Percentiles rank a stretch among this genome's conserved stretches.
These are phyloP conservation scores for Mallotus repandus DNA, from an alignment of 441 rosid species.

Conservation along the genomic window DNA sequence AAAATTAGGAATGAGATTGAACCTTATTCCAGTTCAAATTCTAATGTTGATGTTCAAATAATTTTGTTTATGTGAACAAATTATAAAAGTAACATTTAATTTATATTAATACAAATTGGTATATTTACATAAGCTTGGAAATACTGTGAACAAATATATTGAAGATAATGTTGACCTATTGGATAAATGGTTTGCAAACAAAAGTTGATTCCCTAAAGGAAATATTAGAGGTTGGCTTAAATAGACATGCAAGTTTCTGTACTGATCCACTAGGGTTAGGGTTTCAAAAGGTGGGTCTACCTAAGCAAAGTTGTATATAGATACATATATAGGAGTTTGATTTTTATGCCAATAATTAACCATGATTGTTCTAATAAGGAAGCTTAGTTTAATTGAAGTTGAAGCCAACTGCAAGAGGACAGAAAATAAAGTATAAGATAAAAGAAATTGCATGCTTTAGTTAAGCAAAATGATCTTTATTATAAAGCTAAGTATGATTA, in stretches of 20 bases:
- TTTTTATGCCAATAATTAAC: not conserved
- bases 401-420: slow-evolving; percentile 1
- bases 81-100: not conserved
- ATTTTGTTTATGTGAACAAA: too few species aligned
- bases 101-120: not conserved
- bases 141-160: too few species aligned
- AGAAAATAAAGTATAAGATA: too few species aligned
- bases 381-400: not conserved
- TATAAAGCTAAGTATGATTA: not conserved
- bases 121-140: not conserved
- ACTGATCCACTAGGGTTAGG: not conserved
- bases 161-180: too few species aligned
- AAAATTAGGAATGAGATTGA: too few species aligned
- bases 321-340: not conserved
- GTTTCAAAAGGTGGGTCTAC: not conserved
- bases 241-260: not conserved
- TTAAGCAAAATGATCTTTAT: too few species aligned
- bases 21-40: too few species aligned
- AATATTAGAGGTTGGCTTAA: not conserved
- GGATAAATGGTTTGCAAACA: too few species aligned
- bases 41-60: too few species aligned
- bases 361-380: slow-evolving; percentile 7
- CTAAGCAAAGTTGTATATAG: not conserved
- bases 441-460: too few species aligned
- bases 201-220: too few species aligned